phyloP scores from a whole-genome alignment of 208 protist species.

The Crithidia mellificae region DNA sequence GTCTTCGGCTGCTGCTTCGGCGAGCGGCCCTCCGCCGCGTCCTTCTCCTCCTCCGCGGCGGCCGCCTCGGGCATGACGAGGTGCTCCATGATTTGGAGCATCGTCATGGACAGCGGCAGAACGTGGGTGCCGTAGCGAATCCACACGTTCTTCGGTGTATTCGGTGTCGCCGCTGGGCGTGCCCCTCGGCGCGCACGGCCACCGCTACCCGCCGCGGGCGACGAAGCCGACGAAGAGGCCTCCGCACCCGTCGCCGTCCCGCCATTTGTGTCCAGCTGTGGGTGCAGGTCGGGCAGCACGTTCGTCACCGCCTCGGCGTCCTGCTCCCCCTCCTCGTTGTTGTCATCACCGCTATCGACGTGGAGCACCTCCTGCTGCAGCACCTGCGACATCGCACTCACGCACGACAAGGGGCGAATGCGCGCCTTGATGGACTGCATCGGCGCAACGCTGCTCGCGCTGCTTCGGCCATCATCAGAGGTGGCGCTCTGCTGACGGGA shows the following conservation, averaged over 20 bases:
- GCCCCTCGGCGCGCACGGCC: background rate
- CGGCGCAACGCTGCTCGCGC: background rate
- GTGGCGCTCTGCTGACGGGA: background rate
- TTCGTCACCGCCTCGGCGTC: constrained; percentile 27
- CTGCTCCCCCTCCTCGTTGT: constrained; percentile 16
- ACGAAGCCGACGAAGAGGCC: background rate
- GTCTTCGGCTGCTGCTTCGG: background rate
- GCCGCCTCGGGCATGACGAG: constrained; percentile 25
- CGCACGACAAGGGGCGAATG: constrained; percentile 28
- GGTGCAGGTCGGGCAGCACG: constrained; percentile 32
- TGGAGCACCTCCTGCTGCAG: constrained; percentile 30
- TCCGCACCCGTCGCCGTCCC: background rate
- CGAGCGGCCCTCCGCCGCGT: background rate
- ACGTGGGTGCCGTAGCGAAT: constrained; percentile 67
- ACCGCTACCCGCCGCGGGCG: too few species aligned
- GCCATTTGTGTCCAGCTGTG: constrained; percentile 1
- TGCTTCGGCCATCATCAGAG: background rate
- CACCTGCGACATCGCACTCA: constrained; percentile 32
- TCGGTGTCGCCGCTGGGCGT: background rate
- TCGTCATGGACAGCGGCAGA: constrained; percentile 78
- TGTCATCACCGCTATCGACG: constrained; percentile 9
- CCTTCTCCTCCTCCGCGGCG: constrained; percentile 1
- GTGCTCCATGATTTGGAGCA: constrained; percentile 70
- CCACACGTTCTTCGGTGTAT: constrained; percentile 44
- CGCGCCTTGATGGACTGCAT: constrained; percentile 30